These are phyloP conservation scores for Hypoxylon rickii DNA, from an alignment of 495 filamentous ascomycete species.

Conservation along the genomic window DNA sequence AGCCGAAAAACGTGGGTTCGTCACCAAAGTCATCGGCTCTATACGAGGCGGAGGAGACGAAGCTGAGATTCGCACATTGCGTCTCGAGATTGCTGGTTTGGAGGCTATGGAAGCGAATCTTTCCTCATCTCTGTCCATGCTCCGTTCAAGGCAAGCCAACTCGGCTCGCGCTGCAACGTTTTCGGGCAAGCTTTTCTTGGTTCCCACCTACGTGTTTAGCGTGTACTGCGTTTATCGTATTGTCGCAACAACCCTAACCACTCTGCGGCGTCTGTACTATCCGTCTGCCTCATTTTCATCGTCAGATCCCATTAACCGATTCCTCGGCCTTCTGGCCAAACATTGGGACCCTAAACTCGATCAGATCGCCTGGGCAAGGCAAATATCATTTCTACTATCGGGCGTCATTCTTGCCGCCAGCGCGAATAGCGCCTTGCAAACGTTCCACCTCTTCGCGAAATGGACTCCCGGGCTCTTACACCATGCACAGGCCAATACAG, in stretches of 20 bases:
- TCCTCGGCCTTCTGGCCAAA: conserved; percentile 72
- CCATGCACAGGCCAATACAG: conserved; percentile 67
- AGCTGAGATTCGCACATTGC: conserved; percentile 66
- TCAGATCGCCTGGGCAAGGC: conserved; percentile 70
- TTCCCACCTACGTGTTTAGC: conserved; percentile 68
- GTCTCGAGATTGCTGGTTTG: conserved; percentile 77
- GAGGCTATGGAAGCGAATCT: conserved; percentile 74
- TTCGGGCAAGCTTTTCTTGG: conserved; percentile 61
- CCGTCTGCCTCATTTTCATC: conserved; percentile 62
- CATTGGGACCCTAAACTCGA: conserved; percentile 75
- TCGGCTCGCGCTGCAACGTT: conserved; percentile 66
- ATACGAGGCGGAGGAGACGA: conserved; percentile 65
- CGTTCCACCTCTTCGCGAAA: conserved; percentile 72
- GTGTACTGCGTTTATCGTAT: conserved; percentile 79
- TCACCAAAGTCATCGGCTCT: conserved; percentile 68
- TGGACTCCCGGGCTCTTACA: conserved; percentile 67
- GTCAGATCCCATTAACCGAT: conserved; percentile 76
- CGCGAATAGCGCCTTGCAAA: conserved; percentile 75
- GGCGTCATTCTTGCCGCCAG: conserved; percentile 77
- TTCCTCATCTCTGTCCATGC: conserved; percentile 59
- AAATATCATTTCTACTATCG: conserved; percentile 77
- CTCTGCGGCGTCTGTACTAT: conserved; percentile 58
- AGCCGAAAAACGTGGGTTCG: conserved; percentile 57
- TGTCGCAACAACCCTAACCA: conserved; percentile 65
- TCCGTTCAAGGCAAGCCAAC: conserved; percentile 61